Conservation (phyloP, 192 early-diverging fungal genomes). For the Hyaloraphidium curvatum region DNA sequence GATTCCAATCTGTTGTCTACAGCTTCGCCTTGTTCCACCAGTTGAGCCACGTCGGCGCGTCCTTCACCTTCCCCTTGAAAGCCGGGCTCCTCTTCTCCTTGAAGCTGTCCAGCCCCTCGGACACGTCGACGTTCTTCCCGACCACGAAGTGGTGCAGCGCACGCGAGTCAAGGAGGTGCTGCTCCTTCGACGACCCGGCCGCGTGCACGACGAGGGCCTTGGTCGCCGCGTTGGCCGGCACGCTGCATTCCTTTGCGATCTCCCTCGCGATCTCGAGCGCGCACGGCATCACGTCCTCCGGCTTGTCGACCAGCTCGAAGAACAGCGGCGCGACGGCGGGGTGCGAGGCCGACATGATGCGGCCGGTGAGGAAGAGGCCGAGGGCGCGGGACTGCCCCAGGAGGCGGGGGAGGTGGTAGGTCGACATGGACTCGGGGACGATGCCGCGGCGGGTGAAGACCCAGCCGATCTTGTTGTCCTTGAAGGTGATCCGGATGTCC, state of each 20-base stretch:
- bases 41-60: too few relatives aligned
- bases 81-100: too few relatives aligned
- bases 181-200: conserved; percentile 1
- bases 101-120: too few relatives aligned
- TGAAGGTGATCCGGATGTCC: conserved; percentile 10
- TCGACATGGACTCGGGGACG: conserved; percentile 1
- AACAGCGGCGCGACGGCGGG: conserved; percentile 1
- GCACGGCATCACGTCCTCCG: conserved; percentile 7
- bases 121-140: too few relatives aligned
- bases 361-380: conserved; percentile 9
- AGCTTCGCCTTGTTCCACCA: too few relatives aligned
- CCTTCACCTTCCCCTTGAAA: too few relatives aligned
- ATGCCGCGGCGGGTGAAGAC: conserved; percentile 10
- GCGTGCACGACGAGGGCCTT: conserved; percentile 6
- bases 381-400: conserved; percentile 12
- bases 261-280: background rate
- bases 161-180: conserved; percentile 6
- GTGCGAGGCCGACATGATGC: conserved; percentile 4
- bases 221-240: background rate
- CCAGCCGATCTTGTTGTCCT: conserved; percentile 12
- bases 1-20: too few relatives aligned
- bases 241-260: background rate
- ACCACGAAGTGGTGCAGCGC: too few relatives aligned
- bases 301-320: conserved; percentile 6
- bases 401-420: conserved; percentile 3